These are phyloP conservation scores for Kurtzmaniella cleridarum DNA, from an alignment of 805 yeast species.

Conservation along the genomic window DNA sequence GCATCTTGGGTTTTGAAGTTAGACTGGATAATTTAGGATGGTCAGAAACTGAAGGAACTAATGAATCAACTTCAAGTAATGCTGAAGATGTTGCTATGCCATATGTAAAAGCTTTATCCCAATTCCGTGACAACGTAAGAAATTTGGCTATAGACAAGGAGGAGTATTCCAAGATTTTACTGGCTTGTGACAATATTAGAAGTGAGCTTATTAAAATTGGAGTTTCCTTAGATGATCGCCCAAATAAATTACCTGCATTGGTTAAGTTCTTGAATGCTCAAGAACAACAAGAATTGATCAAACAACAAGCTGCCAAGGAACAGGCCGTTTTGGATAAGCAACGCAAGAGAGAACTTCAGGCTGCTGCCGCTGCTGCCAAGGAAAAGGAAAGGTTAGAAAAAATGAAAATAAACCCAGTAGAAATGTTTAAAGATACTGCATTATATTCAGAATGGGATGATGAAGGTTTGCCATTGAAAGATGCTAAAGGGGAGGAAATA, in stretches of 20 bases:
- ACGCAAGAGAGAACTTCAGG: slow-evolving; percentile 50
- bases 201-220: slow-evolving; percentile 68
- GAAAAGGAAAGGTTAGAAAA: slow-evolving; percentile 60
- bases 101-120: slow-evolving; percentile 68
- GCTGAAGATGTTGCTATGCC: slow-evolving; percentile 74
- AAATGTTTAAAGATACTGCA: slow-evolving; percentile 59
- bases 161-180: slow-evolving; percentile 46
- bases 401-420: slow-evolving; percentile 64
- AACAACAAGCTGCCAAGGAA: slow-evolving; percentile 56
- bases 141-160: slow-evolving; percentile 60
- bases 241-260: slow-evolving; percentile 70
- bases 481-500: slow-evolving; percentile 72
- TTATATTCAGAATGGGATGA: slow-evolving; percentile 76
- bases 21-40: slow-evolving; percentile 78
- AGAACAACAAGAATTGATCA: slow-evolving; percentile 62
- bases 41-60: slow-evolving; percentile 38
- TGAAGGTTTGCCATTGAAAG: slow-evolving; percentile 75
- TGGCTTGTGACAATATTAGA: slow-evolving; percentile 72
- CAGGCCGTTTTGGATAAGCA: slow-evolving; percentile 56
- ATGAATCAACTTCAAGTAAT: slow-evolving; percentile 6
- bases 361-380: slow-evolving; percentile 49
- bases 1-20: slow-evolving; percentile 69
- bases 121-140: slow-evolving; percentile 81
- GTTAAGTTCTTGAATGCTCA: slow-evolving; percentile 69
- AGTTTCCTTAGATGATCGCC: slow-evolving; percentile 84